Evolutionary conservation across 140 eudicot genomes (phyloP).

Genomic region (Ambrosia hybrid): DNA sequence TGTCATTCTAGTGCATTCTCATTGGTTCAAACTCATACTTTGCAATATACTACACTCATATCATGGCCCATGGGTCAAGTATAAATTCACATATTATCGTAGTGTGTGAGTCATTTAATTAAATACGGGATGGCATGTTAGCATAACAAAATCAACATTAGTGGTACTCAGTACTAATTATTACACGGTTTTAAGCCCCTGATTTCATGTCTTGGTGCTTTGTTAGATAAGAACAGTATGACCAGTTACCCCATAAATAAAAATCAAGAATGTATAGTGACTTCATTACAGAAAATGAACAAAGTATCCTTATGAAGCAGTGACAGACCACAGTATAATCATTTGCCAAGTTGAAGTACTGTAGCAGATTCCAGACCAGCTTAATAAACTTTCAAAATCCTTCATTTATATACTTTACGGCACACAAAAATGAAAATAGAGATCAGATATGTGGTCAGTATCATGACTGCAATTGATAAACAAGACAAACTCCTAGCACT

Average conservation of each 20-base stretch:
- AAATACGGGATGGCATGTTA: neutral
- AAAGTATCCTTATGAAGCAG: neutral
- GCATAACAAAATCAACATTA: neutral
- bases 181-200: neutral
- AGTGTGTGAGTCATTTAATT: too few relatives aligned
- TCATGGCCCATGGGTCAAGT: slow-evolving; percentile 6
- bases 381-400: neutral
- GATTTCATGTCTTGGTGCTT: neutral
- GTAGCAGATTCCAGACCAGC: slow-evolving; percentile 4
- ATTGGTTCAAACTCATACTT: slow-evolving; percentile 14
- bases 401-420: neutral
- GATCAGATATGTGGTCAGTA: slow-evolving; percentile 6
- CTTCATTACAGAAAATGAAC: too few relatives aligned
- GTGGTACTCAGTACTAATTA: neutral
- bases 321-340: neutral
- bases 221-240: neutral
- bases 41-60: neutral
- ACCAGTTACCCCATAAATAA: too few relatives aligned
- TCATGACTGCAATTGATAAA: neutral
- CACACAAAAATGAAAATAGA: neutral
- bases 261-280: too few relatives aligned
- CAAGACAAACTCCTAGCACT: neutral
- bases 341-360: neutral
- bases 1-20: slow-evolving; percentile 16
- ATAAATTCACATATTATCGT: slow-evolving; percentile 4